Evolutionary conservation across 306 rosid species (phyloP).

Genomic region (Geum urbanum): DNA sequence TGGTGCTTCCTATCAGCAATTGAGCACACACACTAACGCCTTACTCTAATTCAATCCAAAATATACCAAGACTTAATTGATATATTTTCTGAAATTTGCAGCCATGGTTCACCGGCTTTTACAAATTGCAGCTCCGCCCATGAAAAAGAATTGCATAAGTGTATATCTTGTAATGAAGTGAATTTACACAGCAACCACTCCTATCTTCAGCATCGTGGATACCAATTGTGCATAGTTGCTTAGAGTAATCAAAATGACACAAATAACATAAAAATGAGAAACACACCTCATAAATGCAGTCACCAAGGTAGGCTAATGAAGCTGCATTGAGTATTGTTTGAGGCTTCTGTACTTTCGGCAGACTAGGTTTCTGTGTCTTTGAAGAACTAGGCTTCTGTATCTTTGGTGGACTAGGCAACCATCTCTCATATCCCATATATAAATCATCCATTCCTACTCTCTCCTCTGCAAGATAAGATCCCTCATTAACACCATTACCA

Average conservation of each 20-base stretch:
- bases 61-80: no score
- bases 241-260: not conserved
- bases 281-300: constrained; percentile 77
- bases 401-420: constrained; percentile 84
- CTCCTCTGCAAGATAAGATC: constrained; percentile 22
- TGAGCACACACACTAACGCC: no score
- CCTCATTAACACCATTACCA: not conserved
- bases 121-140: no score
- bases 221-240: not conserved
- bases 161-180: no score
- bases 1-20: no score
- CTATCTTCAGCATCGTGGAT: not conserved
- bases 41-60: no score
- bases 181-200: no score
- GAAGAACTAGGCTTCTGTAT: constrained; percentile 73
- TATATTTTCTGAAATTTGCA: no score
- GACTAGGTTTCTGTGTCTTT: constrained; percentile 60
- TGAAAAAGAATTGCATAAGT: no score
- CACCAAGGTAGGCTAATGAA: constrained; percentile 77
- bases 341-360: constrained; percentile 74
- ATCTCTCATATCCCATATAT: constrained; percentile 66
- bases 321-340: constrained; percentile 72
- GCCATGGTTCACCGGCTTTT: no score
- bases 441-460: constrained; percentile 27
- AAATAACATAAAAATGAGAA: constrained; percentile 3